Conservation (phyloP, 495 filamentous ascomycete genomes). For the Daldinia vernicosa region DNA sequence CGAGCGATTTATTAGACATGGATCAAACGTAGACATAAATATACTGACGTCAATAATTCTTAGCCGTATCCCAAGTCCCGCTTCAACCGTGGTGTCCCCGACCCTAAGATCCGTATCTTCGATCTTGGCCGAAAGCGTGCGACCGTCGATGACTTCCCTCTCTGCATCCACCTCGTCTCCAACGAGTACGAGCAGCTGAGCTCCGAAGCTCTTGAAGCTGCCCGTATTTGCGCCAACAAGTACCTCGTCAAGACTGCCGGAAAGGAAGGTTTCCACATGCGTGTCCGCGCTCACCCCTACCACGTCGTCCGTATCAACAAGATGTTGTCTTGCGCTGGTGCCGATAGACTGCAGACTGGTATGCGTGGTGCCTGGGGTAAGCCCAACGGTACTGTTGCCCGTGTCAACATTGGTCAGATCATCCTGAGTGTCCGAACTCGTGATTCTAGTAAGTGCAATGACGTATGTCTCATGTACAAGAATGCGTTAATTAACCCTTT, state of each 20-base stretch:
- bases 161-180: constrained; percentile 97
- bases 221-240: constrained; percentile 99
- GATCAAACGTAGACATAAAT: neutral
- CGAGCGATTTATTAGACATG: neutral
- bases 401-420: constrained; percentile 99
- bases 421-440: constrained; percentile 94
- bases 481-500: constrained; percentile 41
- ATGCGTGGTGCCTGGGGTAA: constrained; percentile 99
- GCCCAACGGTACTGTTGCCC: constrained; percentile 96
- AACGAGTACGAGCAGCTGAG: constrained; percentile 99
- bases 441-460: constrained; percentile 73
- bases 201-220: constrained; percentile 98
- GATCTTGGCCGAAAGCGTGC: constrained; percentile 99
- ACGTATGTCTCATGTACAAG: neutral
- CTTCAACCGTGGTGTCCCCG: constrained; percentile 99
- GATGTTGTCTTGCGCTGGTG: constrained; percentile 99
- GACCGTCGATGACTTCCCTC: constrained; percentile 97
- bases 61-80: constrained; percentile 99
- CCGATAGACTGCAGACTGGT: constrained; percentile 99
- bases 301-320: constrained; percentile 99
- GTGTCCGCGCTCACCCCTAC: constrained; percentile 97
- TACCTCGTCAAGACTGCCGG: constrained; percentile 96
- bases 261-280: constrained; percentile 99
- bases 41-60: constrained; percentile 48
- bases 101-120: constrained; percentile 99